Conservation (phyloP, 2,329 filamentous ascomycete species). For the Berkeleyomyces rouxiae region DNA sequence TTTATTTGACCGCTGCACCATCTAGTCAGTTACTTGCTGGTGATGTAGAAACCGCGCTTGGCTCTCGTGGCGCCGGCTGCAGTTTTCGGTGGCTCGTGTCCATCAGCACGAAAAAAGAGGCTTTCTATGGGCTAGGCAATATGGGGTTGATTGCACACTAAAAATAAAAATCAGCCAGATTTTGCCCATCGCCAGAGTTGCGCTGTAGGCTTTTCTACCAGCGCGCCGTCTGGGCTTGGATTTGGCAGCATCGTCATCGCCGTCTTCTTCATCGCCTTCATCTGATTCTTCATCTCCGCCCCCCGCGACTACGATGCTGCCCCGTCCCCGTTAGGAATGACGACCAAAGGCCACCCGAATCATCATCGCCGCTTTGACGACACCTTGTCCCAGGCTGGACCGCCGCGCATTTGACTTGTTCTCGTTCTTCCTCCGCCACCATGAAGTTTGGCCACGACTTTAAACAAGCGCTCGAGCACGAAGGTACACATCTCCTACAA, state of each 20-base stretch:
- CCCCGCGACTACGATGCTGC: background rate
- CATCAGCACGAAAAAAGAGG: background rate
- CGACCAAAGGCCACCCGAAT: background rate
- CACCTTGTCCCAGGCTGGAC: background rate
- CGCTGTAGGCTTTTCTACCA: too few relatives aligned
- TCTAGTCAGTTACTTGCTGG: too few relatives aligned
- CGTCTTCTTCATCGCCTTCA: background rate
- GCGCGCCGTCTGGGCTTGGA: too few relatives aligned
- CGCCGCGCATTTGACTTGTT: background rate
- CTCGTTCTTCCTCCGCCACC: constrained; percentile 6
- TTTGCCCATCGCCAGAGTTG: too few relatives aligned
- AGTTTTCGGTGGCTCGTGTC: background rate
- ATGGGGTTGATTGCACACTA: too few relatives aligned
- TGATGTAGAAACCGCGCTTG: too few relatives aligned
- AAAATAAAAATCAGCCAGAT: too few relatives aligned
- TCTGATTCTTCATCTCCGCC: background rate
- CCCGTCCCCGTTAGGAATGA: background rate
- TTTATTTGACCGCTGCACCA: too few relatives aligned
- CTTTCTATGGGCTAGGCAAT: background rate
- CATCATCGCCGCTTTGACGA: too few relatives aligned
- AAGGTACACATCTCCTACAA: constrained; percentile 25
- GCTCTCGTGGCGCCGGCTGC: background rate
- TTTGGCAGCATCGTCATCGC: too few relatives aligned
- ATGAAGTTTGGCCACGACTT: constrained; percentile 87
- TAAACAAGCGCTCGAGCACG: constrained; percentile 48